These are phyloP conservation scores for Salvia sclarea DNA, from an alignment of 305 asterid species.

Conservation along the genomic window DNA sequence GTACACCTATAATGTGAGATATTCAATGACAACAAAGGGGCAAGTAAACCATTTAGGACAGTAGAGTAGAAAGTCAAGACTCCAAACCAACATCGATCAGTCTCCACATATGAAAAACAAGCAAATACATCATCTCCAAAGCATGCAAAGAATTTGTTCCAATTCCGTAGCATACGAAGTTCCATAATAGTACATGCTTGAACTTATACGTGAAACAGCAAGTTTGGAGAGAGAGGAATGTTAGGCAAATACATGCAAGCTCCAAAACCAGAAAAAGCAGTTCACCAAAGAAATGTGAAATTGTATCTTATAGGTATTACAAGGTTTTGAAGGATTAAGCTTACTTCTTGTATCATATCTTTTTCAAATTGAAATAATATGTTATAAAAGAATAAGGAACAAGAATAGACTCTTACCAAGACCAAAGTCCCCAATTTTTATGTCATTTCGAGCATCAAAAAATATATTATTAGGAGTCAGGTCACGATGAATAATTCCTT, in stretches of 20 bases:
- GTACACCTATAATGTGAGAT: background rate
- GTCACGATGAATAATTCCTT: conserved; percentile 98
- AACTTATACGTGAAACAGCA: background rate
- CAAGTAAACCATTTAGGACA: background rate
- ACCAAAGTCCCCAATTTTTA: conserved; percentile 99
- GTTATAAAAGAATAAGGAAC: conserved; percentile 2
- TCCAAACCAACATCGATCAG: background rate
- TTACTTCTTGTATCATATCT: background rate
- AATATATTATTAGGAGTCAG: conserved; percentile 95
- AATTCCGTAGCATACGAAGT: background rate
- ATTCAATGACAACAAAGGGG: background rate
- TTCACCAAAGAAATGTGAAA: conserved; percentile 2
- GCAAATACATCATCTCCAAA: background rate
- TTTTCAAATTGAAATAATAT: background rate
- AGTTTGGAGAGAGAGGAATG: conserved; percentile 2
- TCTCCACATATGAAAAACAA: conserved; percentile 6
- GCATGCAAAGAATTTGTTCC: background rate
- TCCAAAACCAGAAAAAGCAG: background rate
- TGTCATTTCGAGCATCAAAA: conserved; percentile 95
- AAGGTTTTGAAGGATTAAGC: background rate
- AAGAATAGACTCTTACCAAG: conserved; percentile 68
- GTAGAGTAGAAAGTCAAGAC: background rate
- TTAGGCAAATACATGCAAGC: background rate
- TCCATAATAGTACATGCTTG: background rate
- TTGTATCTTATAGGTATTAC: background rate